Base-by-base conservation (phyloP, 2,329 filamentous ascomycete genomes). In the Neospermospora avenae region DNA sequence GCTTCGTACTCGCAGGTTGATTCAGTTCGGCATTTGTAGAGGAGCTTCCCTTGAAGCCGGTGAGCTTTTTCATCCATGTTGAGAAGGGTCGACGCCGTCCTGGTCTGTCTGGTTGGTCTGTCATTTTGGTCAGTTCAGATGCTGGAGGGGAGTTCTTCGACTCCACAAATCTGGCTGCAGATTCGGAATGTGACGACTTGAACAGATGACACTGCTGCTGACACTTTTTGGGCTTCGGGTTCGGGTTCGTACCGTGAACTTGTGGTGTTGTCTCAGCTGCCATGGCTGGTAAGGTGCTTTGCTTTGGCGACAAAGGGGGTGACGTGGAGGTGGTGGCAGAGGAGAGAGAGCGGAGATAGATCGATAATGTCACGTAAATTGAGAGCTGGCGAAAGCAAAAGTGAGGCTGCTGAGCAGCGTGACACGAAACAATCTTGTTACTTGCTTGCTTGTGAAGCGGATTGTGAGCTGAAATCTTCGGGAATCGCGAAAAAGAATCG, bases 41-140 rank as follows among this genome's bases (percentile, higher is more conserved):
- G 4, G 86, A 87, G 58, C 78, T 81, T 58, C 72, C 74, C 75
- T 96, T 97, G 76, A 96, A 88, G 74, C 88, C 93, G 63, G 92
- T 87, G 59, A 98, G 84, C 71, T 93, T 93, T 81, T 93, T 96
- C 80, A 99, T 91, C 89, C 93, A 96, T 67, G 87, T 90, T 49
- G 93, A 85, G 73, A 98, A 98, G 24, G 93, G 93, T 65, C 90
- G 86, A 69, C 92, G 88, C 66, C 91, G 89, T 35, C 83, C 84
- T 71, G 76, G 67, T 66, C 82, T 77, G 67, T 78, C 78, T 67
- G 86, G 81, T 67, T 86, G 84, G 74, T 92, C 89, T 92, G 76
- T 68, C 64, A 76, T 72, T 31, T 52, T 57, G 69, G 59, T 70
- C 45, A 70, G 65, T 60, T 62, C 41, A 14, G 34, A 6, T 28